phyloP scores from a whole-genome alignment of 2,329 filamentous ascomycete species.

The Ascochyta clinopodiicola region DNA sequence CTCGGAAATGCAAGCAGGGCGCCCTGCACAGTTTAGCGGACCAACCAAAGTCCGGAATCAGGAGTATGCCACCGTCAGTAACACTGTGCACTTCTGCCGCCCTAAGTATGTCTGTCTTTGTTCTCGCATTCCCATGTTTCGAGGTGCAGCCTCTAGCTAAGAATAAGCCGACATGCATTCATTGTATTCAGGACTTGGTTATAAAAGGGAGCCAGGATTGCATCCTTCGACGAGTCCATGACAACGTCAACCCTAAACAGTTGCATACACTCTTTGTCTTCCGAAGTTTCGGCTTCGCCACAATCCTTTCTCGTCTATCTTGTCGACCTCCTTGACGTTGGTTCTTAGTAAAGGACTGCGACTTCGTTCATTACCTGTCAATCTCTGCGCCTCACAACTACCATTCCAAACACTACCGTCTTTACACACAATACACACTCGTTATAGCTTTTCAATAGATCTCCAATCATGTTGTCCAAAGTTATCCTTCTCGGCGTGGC shows the following conservation, averaged over 20 bases:
- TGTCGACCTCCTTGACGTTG: not conserved
- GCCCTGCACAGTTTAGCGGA: not conserved
- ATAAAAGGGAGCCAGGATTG: not conserved
- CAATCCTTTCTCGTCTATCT: not conserved
- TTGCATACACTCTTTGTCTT: not conserved
- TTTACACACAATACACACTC: not conserved
- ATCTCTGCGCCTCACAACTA: not conserved
- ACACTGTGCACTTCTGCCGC: conserved; percentile 14
- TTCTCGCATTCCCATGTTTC: not conserved
- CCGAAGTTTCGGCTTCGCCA: not conserved
- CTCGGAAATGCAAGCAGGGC: not conserved
- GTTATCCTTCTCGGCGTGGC: conserved; percentile 21
- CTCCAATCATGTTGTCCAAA: conserved; percentile 28
- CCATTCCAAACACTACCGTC: not conserved
- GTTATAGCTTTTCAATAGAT: not conserved
- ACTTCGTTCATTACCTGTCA: not conserved
- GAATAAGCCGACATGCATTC: not conserved
- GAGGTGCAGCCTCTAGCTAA: not conserved
- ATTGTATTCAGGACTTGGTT: not conserved
- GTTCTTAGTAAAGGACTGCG: not conserved
- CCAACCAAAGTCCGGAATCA: conserved; percentile 18
- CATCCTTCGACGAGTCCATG: not conserved
- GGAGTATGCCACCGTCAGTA: conserved; percentile 4
- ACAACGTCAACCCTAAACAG: not conserved
- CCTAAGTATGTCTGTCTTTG: conserved; percentile 9